Evolutionary conservation across 2,329 filamentous ascomycete genomes (phyloP), one percentile per base, ranked within the genome.

Genomic region (Phyllosticta citriasiana): DNA sequence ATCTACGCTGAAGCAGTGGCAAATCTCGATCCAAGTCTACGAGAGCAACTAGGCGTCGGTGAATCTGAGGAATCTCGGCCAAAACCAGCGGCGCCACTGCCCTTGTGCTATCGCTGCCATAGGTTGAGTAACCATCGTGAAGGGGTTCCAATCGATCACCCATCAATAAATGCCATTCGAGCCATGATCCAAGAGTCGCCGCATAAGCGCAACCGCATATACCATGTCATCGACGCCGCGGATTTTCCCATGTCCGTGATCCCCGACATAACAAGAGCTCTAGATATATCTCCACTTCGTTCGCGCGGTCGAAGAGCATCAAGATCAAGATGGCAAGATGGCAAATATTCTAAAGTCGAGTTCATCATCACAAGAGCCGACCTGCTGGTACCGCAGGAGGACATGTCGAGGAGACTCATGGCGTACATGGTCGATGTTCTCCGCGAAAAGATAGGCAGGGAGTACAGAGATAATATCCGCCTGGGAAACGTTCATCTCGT

Each of bases 161-260:
- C 94, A 0, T 87, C 87, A 0, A 82, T 97, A 64, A 83, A 91
- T 53, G 86, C 89, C 2, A 85, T 99, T 58, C 85, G 86, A 65
- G 87, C 91, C 64, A 96, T 91, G 16, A 88, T 99, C 58, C 82
- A 87, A 59, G 90, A 96, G 73, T 96, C 93, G 1, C 92, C 92
- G 0, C 87, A 95, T 75, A 89, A 89, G 71, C 84, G 89, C 71
- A 97, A 99, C 69, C 90, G 97, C 74, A 87, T 99, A 64, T 99
- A 97, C 72, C 94, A 99, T 74, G 81, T 99, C 26, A 78, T 99
- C 24, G 94, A 99, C 70, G 93, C 94, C 2, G 94, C 92, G 63
- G 94, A 99, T 74, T 97, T 99, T 65, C 94, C 94, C 22, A 89
- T 99, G 83, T 97, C 94, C 1, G 76, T 99, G 14, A 80, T 97